phyloP scores from a whole-genome alignment of 208 protist species.

The Trypanosomatidae sp. region DNA sequence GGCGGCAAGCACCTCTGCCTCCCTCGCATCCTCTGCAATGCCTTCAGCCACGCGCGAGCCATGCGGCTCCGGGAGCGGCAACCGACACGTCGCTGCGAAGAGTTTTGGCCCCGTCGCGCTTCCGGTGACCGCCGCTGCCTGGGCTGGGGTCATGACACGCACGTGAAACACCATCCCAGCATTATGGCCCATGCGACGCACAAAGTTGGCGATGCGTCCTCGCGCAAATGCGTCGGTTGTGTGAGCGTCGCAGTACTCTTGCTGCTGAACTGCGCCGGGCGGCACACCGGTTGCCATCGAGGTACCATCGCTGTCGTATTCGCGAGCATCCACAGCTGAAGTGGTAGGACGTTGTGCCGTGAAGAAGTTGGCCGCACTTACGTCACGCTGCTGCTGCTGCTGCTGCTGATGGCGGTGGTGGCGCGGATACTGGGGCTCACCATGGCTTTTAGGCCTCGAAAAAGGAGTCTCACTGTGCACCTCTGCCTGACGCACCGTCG shows the following conservation, averaged over 20 bases:
- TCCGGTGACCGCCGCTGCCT: conserved; percentile 4
- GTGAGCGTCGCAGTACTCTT: conserved; percentile 34
- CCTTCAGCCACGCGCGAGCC: conserved; percentile 66
- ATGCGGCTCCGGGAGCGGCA: conserved; percentile 67
- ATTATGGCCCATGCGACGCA: conserved; percentile 57
- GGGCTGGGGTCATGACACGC: conserved; percentile 14
- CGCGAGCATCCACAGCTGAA: neutral
- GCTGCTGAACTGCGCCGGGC: neutral
- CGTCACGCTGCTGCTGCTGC: neutral
- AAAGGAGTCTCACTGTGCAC: neutral
- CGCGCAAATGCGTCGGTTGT: conserved; percentile 65
- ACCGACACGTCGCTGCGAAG: conserved; percentile 40
- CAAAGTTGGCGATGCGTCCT: conserved; percentile 70
- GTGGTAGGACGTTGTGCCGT: neutral
- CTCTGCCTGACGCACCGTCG: neutral
- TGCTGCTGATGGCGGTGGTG: neutral
- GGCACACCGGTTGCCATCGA: neutral
- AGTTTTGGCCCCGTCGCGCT: conserved; percentile 17
- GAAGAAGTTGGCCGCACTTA: neutral
- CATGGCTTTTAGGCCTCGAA: neutral
- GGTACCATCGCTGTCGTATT: neutral
- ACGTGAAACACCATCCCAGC: conserved; percentile 47
- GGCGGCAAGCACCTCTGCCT: conserved; percentile 75
- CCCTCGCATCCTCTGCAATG: conserved; percentile 54
- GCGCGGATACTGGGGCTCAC: neutral